Evolutionary conservation across 1,139 yeast species (phyloP).

Genomic region (Debaryomyces nepalensis): DNA sequence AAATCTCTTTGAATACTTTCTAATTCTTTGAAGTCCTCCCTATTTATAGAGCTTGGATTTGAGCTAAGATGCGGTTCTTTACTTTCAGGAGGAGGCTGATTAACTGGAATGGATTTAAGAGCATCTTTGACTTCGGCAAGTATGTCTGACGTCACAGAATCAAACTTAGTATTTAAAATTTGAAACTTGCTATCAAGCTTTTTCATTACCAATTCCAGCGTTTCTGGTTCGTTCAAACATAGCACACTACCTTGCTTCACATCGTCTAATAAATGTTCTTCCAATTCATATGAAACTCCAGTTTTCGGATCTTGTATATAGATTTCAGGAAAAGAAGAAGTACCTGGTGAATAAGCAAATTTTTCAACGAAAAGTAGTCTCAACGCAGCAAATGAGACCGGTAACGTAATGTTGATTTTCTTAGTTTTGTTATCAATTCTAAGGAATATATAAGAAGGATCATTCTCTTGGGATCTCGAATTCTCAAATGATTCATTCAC

Average conservation of each 20-base stretch:
- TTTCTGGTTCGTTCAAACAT: slow-evolving; percentile 51
- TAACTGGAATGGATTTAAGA: slow-evolving; percentile 28
- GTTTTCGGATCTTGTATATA: slow-evolving; percentile 67
- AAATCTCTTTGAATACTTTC: slow-evolving; percentile 55
- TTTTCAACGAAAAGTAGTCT: slow-evolving; percentile 82
- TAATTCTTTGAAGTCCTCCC: slow-evolving; percentile 14
- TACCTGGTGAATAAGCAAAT: slow-evolving; percentile 81
- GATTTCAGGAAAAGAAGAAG: slow-evolving; percentile 76
- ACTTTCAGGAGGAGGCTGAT: slow-evolving; percentile 16
- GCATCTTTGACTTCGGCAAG: slow-evolving; percentile 30
- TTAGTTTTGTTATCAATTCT: slow-evolving; percentile 65
- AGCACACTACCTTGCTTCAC: slow-evolving; percentile 64
- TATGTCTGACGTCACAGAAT: slow-evolving; percentile 30
- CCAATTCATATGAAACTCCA: slow-evolving; percentile 77
- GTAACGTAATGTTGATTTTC: slow-evolving; percentile 56
- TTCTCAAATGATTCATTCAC: background rate
- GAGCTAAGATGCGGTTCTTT: slow-evolving; percentile 1
- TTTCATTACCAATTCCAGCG: slow-evolving; percentile 24
- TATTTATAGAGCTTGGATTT: slow-evolving; percentile 6
- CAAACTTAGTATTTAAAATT: slow-evolving; percentile 33
- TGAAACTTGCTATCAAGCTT: slow-evolving; percentile 36
- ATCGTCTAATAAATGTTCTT: slow-evolving; percentile 65
- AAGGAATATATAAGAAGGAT: slow-evolving; percentile 45
- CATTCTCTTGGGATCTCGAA: slow-evolving; percentile 10
- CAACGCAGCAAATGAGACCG: slow-evolving; percentile 64